Conservation (phyloP, 2,329 filamentous ascomycete species). For the Phaeosphaeria sp. region DNA sequence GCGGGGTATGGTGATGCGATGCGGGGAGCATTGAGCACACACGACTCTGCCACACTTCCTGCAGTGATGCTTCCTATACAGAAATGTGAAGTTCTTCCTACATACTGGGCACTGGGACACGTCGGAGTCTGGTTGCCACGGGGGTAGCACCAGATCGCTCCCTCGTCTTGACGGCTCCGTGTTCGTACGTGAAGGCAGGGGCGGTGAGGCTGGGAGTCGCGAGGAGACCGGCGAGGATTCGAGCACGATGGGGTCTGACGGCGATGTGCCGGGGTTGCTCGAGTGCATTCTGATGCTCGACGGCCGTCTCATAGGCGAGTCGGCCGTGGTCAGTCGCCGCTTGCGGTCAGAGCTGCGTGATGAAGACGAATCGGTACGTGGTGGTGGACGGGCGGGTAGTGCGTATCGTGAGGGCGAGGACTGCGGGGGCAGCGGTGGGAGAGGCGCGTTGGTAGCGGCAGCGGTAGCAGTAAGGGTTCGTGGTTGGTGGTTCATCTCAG, state of each 20-base stretch:
- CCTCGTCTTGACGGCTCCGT: conserved; percentile 24
- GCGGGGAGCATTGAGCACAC: conserved; percentile 87
- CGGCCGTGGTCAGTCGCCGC: conserved; percentile 42
- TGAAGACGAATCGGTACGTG: conserved; percentile 22
- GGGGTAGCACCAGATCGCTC: conserved; percentile 66
- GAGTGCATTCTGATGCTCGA: conserved; percentile 34
- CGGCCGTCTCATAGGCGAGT: conserved; percentile 38
- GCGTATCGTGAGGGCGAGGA: conserved; percentile 20
- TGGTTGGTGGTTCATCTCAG: conserved; percentile 8
- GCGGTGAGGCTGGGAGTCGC: conserved; percentile 16
- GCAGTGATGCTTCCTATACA: conserved; percentile 92
- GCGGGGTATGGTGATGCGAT: conserved; percentile 91
- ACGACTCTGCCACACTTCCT: conserved; percentile 95
- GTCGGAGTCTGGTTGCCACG: conserved; percentile 89
- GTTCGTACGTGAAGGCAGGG: conserved; percentile 17
- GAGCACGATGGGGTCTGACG: conserved; percentile 29
- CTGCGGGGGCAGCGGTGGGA: conserved; percentile 9
- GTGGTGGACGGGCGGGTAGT: conserved; percentile 26
- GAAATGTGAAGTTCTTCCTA: conserved; percentile 77
- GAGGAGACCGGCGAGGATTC: conserved; percentile 23
- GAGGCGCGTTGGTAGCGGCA: conserved; percentile 2
- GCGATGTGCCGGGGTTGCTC: conserved; percentile 18
- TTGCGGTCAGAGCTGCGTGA: conserved; percentile 42
- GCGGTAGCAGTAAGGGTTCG: conserved; percentile 5
- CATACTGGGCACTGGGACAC: conserved; percentile 88